Evolutionary conservation across 805 yeast genomes (phyloP).

Genomic region (Pichia manshurica): DNA sequence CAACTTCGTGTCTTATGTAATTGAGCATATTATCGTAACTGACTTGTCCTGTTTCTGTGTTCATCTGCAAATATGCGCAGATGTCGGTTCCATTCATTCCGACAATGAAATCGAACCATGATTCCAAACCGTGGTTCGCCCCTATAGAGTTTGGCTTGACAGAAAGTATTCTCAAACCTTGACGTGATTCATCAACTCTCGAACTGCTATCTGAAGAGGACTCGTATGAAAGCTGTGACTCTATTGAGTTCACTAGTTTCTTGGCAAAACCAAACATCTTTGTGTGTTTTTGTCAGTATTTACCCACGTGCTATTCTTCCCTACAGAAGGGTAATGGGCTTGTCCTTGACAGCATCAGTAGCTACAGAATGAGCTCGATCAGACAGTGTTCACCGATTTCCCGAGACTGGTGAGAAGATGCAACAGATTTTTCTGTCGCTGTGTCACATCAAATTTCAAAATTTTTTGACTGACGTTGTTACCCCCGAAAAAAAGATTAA

Average conservation of each 20-base stretch:
- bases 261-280: slow-evolving; percentile 61
- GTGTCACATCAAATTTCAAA: neutral
- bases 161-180: slow-evolving; percentile 56
- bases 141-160: slow-evolving; percentile 44
- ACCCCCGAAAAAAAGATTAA: too few species aligned
- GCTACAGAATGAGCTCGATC: too few species aligned
- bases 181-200: slow-evolving; percentile 13
- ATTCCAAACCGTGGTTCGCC: slow-evolving; percentile 54
- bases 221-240: slow-evolving; percentile 28
- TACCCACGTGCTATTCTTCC: too few species aligned
- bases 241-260: slow-evolving; percentile 51
- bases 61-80: slow-evolving; percentile 24
- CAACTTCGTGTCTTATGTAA: slow-evolving; percentile 25
- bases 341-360: too few species aligned
- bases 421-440: too few species aligned
- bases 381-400: too few species aligned
- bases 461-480: neutral
- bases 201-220: slow-evolving; percentile 19
- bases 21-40: slow-evolving; percentile 21
- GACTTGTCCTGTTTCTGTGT: slow-evolving; percentile 16
- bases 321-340: too few species aligned
- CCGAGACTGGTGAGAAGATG: too few species aligned
- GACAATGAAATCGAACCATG: slow-evolving; percentile 85
- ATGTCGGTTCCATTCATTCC: slow-evolving; percentile 58
- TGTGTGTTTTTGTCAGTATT: neutral